Evolutionary conservation across 495 filamentous ascomycete genomes (phyloP).

Genomic region (Trichocladium antarcticum): DNA sequence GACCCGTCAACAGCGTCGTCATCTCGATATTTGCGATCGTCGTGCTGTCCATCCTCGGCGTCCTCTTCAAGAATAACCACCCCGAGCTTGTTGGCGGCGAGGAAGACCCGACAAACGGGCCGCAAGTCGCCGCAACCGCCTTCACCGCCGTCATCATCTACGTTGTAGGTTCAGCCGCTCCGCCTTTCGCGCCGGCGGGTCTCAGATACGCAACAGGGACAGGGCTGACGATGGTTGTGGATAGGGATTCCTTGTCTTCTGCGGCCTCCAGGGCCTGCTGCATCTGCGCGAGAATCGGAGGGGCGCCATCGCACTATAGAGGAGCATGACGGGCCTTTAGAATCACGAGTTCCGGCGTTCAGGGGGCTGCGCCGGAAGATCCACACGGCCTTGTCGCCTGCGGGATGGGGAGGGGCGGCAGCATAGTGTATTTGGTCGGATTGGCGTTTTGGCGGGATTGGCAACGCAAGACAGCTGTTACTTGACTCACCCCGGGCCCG

Average conservation of each 20-base stretch:
- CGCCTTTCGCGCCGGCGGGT: background rate
- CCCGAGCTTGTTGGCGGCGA: conserved; percentile 67
- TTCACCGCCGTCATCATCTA: conserved; percentile 82
- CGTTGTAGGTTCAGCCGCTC: conserved; percentile 45
- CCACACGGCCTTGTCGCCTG: conserved; percentile 1
- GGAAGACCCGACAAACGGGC: conserved; percentile 61
- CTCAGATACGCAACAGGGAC: background rate
- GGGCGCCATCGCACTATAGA: conserved; percentile 66
- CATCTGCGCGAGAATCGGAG: conserved; percentile 65
- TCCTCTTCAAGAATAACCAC: conserved; percentile 65
- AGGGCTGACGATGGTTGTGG: conserved; percentile 6
- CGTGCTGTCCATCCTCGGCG: conserved; percentile 73
- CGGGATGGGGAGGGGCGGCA: conserved; percentile 3
- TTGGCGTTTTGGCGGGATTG: conserved; percentile 1
- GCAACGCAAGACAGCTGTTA: background rate
- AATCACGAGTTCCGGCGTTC: conserved; percentile 18
- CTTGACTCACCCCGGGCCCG: too few relatives aligned
- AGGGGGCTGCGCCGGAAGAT: conserved; percentile 7
- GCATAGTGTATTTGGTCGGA: conserved; percentile 3
- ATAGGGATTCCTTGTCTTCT: conserved; percentile 82
- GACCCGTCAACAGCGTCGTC: conserved; percentile 50
- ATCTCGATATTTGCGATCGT: conserved; percentile 81
- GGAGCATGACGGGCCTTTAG: conserved; percentile 1
- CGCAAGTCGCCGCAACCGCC: conserved; percentile 66
- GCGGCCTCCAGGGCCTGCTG: conserved; percentile 70